Percentiles rank a stretch among this genome's conserved stretches.
Evolutionary conservation across 2,329 filamentous ascomycete genomes (phyloP).

Genomic region (Aspergillus ochraceoroseus): DNA sequence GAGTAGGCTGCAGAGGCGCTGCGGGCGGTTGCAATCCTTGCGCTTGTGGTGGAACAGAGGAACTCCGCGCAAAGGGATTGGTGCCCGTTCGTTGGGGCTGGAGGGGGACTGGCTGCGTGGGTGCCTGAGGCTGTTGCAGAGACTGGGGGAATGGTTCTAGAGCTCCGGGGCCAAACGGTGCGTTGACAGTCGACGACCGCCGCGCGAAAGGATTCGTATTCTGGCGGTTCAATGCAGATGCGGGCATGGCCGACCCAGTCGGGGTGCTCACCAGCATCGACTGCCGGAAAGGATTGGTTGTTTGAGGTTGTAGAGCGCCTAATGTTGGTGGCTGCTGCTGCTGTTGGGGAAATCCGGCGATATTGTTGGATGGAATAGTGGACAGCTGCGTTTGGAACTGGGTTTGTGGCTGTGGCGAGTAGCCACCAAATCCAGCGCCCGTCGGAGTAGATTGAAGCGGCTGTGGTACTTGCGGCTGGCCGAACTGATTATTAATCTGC

Average conservation of each 20-base stretch:
- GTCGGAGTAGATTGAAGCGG: conserved; percentile 59
- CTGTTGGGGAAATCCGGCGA: conserved; percentile 45
- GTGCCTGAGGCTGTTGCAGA: conserved; percentile 26
- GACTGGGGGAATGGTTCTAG: conserved; percentile 21
- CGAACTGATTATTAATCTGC: conserved; percentile 37
- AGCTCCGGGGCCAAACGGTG: conserved; percentile 27
- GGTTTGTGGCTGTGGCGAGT: conserved; percentile 64
- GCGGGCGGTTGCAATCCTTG: conserved; percentile 35
- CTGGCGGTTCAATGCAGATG: conserved; percentile 52
- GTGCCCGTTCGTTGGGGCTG: conserved; percentile 60
- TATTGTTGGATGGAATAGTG: conserved; percentile 49
- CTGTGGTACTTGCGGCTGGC: conserved; percentile 36
- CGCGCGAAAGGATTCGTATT: conserved; percentile 87
- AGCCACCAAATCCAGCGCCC: conserved; percentile 79
- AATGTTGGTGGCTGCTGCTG: conserved; percentile 38
- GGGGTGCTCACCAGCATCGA: conserved; percentile 64
- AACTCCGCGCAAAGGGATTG: conserved; percentile 63
- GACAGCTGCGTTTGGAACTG: conserved; percentile 43
- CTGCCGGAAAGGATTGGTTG: conserved; percentile 88
- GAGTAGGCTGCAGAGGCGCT: conserved; percentile 62
- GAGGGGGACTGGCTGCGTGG: conserved; percentile 32
- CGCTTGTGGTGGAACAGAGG: conserved; percentile 41
- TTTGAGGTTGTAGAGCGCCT: conserved; percentile 43
- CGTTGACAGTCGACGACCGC: conserved; percentile 38
- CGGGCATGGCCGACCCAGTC: conserved; percentile 49